Base-by-base conservation (phyloP, 2,329 filamentous ascomycete genomes). In the Clonostachys sp. region DNA sequence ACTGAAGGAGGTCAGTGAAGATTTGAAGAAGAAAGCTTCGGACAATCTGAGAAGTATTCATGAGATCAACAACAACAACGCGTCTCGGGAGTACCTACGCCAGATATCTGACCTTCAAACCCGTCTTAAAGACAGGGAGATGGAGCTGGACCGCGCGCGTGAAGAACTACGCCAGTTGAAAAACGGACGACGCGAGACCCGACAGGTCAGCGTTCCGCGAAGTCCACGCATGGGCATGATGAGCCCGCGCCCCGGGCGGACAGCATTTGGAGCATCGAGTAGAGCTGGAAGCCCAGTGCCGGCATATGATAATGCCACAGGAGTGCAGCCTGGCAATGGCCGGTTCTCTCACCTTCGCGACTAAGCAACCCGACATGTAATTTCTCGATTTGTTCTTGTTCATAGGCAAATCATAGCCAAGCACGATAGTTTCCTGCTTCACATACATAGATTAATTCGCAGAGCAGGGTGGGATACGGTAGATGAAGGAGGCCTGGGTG, bases 161-260 rank as follows among this genome's bases (percentile, higher is more conserved):
- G 74, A 80, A 14, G 78, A 83, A 58, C 57, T 81, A 24, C 66
- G 67, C 8, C 50, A 62, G 39, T 57, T 74, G 39, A 75, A 71
- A 55, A 77, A 69, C 50, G 71, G 70, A 16, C 72, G 80, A 6
- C 68, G 79, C 42, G 78, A 81, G 60, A 83, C 80, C 5, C 66
- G 80, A 35, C 73, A 77, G 55, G 69, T 65, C 45, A 82, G 78
- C 53, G 77, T 80, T 18, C 79, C 79, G 44, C 74, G 76, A 18
- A 82, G 78, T 56, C 80, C 80, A n/a, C 70, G 76, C 7, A 65
- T 75, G 52, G 68, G 71, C 34, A 64, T 79, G 45, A 74, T 79
- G 66, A 81, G 78, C 51, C 78, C 78, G 3, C 65, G 50, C 24
- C 30, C 44, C 14, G 39, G 43, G 10, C 43, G 41, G n/a, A 34